Base-by-base conservation (phyloP, 768 basidiomycete species). In the Dioszegia hungarica region DNA sequence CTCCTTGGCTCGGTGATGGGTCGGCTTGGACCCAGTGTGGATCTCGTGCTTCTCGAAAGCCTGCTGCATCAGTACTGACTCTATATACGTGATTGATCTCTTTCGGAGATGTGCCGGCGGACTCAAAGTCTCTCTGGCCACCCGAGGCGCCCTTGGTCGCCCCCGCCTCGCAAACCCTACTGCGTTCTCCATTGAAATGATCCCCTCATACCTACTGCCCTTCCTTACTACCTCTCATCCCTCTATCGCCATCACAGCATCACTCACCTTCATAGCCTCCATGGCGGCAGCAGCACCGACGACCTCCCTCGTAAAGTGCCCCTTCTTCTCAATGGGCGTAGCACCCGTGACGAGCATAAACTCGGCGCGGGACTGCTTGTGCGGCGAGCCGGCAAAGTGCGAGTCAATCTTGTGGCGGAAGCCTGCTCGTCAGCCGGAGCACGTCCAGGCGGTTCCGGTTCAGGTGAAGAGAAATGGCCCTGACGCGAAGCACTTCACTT, bases 211-310 rank as follows among this genome's bases (percentile, higher is more conserved):
- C n/a, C n/a, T n/a, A n/a, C n/a, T n/a, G n/a, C n/a, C n/a, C n/a
- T n/a, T n/a, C n/a, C n/a, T n/a, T n/a, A n/a, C n/a, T n/a, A n/a
- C n/a, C n/a, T n/a, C 15, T 19, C 49, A 37, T 9, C 17, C 49
- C 22, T 10, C 25, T 1, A 8, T 6, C 2, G 27, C 44, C 2
- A 46, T 27, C 48, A n/a, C n/a, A n/a, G n/a, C n/a, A 38, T 17
- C 11, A 38, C 55, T 38, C 40, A 57, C 56, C 47, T 65, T 60
- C 57, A 63, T 61, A 19, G 67, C 70, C 48, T 72, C 64, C 45
- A 62, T 66, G 0, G 70, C 70, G 1, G 70, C 70, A 4, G 67
- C 70, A 2, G 64, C 67, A 27, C 70, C 70, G 33, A 72, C 70
- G 10, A 61, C 55, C 15, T 68, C 70, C 20, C 57, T 34, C 3